phyloP scores from a whole-genome alignment of 1,284 basidiomycete genomes.

The Papiliotrema terrestris region DNA sequence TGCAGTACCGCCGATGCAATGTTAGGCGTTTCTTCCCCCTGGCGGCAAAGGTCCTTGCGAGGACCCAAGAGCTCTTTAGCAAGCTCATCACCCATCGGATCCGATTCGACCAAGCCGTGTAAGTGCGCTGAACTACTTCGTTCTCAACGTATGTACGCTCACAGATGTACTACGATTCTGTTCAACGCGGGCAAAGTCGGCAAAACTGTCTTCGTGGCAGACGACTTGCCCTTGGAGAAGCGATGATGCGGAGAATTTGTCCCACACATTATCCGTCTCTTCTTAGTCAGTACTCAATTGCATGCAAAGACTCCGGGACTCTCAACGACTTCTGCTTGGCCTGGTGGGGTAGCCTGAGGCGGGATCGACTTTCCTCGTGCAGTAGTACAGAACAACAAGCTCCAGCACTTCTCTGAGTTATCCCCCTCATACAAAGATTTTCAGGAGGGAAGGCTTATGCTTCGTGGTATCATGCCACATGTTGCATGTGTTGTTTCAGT shows the following conservation, averaged over 20 bases:
- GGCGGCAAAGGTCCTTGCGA: slow-evolving; percentile 63
- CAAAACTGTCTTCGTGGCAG: slow-evolving; percentile 47
- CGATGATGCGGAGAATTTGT: not conserved
- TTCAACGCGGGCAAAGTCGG: slow-evolving; percentile 45
- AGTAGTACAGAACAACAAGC: too few relatives aligned
- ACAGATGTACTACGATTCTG: slow-evolving; percentile 38
- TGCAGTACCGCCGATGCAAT: slow-evolving; percentile 68
- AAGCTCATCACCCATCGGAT: slow-evolving; percentile 45
- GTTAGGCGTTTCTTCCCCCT: slow-evolving; percentile 72
- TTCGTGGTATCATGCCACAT: too few relatives aligned
- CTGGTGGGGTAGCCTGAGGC: too few relatives aligned
- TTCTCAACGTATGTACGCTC: not conserved
- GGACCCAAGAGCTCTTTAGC: slow-evolving; percentile 38
- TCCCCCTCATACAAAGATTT: too few relatives aligned
- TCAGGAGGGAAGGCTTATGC: too few relatives aligned
- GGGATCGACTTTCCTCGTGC: too few relatives aligned
- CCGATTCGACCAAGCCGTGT: slow-evolving; percentile 36
- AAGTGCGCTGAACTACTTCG: slow-evolving; percentile 27
- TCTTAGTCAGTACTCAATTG: too few relatives aligned
- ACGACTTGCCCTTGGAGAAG: not conserved
- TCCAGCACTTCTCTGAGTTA: too few relatives aligned
- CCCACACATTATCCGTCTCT: too few relatives aligned
- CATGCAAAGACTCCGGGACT: too few relatives aligned
- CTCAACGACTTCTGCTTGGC: too few relatives aligned
- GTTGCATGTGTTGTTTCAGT: too few relatives aligned